Evolutionary conservation across 306 rosid genomes (phyloP).

Genomic region (Castanea crenata): DNA sequence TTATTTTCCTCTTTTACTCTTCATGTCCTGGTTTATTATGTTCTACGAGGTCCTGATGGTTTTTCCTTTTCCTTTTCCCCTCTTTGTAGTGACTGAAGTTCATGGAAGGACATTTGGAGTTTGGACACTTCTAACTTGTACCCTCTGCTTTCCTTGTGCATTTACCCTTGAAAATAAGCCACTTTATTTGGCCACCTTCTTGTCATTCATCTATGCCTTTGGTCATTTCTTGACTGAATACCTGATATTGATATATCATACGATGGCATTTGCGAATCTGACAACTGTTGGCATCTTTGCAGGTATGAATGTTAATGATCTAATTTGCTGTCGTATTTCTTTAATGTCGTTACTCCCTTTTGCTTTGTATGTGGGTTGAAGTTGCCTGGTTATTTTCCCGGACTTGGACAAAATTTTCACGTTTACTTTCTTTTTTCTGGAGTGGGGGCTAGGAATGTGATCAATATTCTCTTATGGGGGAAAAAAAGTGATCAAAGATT

Average conservation of each 20-base stretch:
- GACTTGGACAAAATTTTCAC: background rate
- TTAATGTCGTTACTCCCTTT: background rate
- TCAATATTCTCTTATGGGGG: background rate
- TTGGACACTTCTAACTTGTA: conserved; percentile 92
- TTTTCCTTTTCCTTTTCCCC: background rate
- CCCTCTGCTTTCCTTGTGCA: conserved; percentile 89
- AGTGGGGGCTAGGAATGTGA: background rate
- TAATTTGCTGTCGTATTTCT: conserved; percentile 13
- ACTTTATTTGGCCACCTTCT: conserved; percentile 73
- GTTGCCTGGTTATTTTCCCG: background rate
- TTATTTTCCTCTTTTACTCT: background rate
- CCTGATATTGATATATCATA: conserved; percentile 64
- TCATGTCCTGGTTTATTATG: background rate
- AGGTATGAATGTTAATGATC: conserved; percentile 46
- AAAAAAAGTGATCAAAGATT: too few relatives aligned
- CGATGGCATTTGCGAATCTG: conserved; percentile 74
- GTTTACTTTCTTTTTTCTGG: background rate
- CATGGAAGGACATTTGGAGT: conserved; percentile 96
- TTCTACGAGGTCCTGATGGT: background rate
- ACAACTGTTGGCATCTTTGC: conserved; percentile 83
- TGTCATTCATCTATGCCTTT: conserved; percentile 84
- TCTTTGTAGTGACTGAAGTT: conserved; percentile 76
- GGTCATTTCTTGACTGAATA: conserved; percentile 87
- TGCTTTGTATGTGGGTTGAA: conserved; percentile 4
- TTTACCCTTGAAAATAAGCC: conserved; percentile 91